Conservation (phyloP, 768 basidiomycete genomes). For the Leucosporidium yakuticum region DNA sequence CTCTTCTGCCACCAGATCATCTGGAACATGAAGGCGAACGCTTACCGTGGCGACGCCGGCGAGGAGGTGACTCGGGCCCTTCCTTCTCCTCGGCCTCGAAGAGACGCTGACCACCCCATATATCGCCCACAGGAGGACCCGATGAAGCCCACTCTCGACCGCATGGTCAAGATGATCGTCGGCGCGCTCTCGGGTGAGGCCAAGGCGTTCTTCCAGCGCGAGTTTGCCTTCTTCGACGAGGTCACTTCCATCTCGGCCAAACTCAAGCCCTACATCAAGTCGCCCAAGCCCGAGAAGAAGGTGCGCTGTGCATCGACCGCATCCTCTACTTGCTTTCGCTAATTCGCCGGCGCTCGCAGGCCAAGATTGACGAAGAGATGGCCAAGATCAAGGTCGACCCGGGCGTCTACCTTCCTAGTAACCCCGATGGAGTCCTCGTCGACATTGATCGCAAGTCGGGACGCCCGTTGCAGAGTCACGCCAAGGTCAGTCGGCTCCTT, state of each 20-base stretch:
- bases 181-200: conserved; percentile 81
- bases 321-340: conserved; percentile 14
- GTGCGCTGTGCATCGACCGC: conserved; percentile 44
- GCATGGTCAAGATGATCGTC: conserved; percentile 73
- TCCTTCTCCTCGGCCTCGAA: neutral
- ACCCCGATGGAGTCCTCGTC: conserved; percentile 93
- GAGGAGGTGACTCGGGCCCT: conserved; percentile 56
- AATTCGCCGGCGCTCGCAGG: conserved; percentile 50
- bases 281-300: conserved; percentile 93
- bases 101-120: neutral
- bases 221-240: conserved; percentile 91
- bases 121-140: conserved; percentile 67
- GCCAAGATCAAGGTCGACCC: conserved; percentile 83
- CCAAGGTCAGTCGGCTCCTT: conserved; percentile 60
- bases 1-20: conserved; percentile 98
- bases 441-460: conserved; percentile 97
- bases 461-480: conserved; percentile 90
- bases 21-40: conserved; percentile 99
- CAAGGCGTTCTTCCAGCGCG: conserved; percentile 80
- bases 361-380: conserved; percentile 99
- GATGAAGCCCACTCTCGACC: conserved; percentile 91
- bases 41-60: conserved; percentile 80
- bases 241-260: conserved; percentile 98
- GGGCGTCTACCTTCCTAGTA: conserved; percentile 96
- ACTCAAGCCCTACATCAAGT: conserved; percentile 91